Conservation (phyloP, 129 eudicot genomes). For the Saposhnikovia divaricata region DNA sequence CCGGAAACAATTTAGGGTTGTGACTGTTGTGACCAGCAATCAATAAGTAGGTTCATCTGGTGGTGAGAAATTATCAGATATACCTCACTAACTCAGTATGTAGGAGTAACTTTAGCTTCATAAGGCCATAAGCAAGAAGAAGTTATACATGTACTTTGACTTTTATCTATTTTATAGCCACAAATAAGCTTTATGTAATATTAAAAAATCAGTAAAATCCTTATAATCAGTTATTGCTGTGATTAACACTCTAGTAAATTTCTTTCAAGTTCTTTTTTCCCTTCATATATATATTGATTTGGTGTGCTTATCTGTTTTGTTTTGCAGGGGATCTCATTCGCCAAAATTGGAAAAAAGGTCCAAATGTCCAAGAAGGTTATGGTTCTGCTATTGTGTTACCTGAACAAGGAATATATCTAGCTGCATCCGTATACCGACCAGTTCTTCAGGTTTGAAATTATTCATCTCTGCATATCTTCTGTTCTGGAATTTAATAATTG, state of each 20-base stretch:
- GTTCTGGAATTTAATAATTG: constrained; percentile 5
- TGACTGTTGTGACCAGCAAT: too few relatives aligned
- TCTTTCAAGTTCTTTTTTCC: neutral
- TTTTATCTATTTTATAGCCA: neutral
- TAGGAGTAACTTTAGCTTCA: neutral
- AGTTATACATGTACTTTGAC: neutral
- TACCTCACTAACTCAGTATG: neutral
- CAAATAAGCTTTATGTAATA: neutral
- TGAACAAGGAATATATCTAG: constrained; percentile 95
- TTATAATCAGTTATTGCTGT: neutral
- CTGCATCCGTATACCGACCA: constrained; percentile 96
- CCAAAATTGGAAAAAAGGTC: constrained; percentile 88
- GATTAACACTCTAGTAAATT: neutral
- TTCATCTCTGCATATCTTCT: constrained; percentile 1
- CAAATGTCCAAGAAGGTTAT: constrained; percentile 91
- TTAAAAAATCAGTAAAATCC: neutral
- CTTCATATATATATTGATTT: constrained; percentile 12
- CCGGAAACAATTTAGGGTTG: too few relatives aligned
- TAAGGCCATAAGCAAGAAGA: neutral
- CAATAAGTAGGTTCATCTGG: too few relatives aligned
- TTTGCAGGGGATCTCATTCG: constrained; percentile 59
- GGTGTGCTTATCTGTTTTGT: constrained; percentile 9
- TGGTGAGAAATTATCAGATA: neutral
- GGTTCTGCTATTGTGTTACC: constrained; percentile 87
- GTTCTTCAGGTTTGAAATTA: constrained; percentile 67